A percentile compares a stretch with the other conserved stretches of the same genome.
Evolutionary conservation across 2,329 filamentous ascomycete species (phyloP).

Genomic region (Stemphylium beticola): DNA sequence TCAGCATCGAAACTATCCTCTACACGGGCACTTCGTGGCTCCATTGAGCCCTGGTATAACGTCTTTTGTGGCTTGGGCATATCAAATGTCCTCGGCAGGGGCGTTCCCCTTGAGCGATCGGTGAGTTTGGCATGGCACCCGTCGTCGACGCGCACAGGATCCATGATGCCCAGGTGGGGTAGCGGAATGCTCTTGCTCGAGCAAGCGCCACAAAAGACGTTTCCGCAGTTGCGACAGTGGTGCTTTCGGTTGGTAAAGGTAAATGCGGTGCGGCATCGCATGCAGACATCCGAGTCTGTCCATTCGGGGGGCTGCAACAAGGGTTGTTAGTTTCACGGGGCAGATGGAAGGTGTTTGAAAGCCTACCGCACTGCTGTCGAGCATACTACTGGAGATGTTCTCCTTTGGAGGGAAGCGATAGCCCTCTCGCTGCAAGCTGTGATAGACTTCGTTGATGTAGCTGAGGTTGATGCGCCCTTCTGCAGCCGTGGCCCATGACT

Average conservation of each 20-base stretch:
- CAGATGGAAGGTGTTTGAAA: not conserved
- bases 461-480: slow-evolving; percentile 81
- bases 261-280: slow-evolving; percentile 94
- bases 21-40: slow-evolving; percentile 85
- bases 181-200: slow-evolving; percentile 87
- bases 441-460: slow-evolving; percentile 91
- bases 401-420: slow-evolving; percentile 87
- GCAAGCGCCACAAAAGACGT: slow-evolving; percentile 95
- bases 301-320: slow-evolving; percentile 82
- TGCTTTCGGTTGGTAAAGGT: slow-evolving; percentile 99
- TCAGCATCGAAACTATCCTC: slow-evolving; percentile 95
- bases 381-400: slow-evolving; percentile 92
- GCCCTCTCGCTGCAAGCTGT: slow-evolving; percentile 79
- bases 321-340: slow-evolving; percentile 1
- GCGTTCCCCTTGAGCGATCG: slow-evolving; percentile 65
- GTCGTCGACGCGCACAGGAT: slow-evolving; percentile 92
- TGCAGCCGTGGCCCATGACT: slow-evolving; percentile 89
- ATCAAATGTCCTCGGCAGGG: slow-evolving; percentile 54
- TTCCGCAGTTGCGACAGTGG: slow-evolving; percentile 96
- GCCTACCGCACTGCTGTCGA: slow-evolving; percentile 92
- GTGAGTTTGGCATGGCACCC: slow-evolving; percentile 91
- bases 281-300: slow-evolving; percentile 97
- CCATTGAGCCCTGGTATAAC: slow-evolving; percentile 73
- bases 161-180: slow-evolving; percentile 89
- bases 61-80: slow-evolving; percentile 65